Conservation (phyloP, 805 yeast genomes). For the Cyberlindnera euphorbiae region DNA sequence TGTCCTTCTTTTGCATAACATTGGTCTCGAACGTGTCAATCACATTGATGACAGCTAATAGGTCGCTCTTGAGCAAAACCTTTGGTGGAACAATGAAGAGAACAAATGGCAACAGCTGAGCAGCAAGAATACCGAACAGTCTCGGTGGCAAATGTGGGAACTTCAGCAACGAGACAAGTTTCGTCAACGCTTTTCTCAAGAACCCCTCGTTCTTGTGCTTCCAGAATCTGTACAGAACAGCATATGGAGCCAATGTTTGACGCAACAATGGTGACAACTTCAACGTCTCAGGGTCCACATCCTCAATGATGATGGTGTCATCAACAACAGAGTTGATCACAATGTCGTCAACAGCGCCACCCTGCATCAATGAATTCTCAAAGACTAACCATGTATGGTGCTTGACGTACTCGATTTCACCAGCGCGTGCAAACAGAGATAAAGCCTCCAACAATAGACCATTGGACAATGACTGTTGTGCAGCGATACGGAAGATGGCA, state of each 20-base stretch:
- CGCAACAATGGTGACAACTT: conserved; percentile 52
- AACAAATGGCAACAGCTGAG: conserved; percentile 45
- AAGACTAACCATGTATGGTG: conserved; percentile 55
- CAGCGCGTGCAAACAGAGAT: conserved; percentile 58
- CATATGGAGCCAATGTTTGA: conserved; percentile 70
- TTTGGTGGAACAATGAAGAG: conserved; percentile 19
- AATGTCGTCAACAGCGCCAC: conserved; percentile 51
- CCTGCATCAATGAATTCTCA: conserved; percentile 51
- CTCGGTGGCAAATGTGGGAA: conserved; percentile 51
- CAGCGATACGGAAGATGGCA: conserved; percentile 39
- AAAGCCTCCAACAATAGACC: conserved; percentile 51
- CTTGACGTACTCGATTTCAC: conserved; percentile 47
- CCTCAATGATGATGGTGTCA: conserved; percentile 27
- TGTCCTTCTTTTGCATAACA: conserved; percentile 5
- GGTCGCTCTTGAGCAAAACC: conserved; percentile 18
- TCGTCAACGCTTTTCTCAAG: conserved; percentile 26
- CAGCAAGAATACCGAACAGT: conserved; percentile 43
- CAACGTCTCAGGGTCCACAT: conserved; percentile 22
- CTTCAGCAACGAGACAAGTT: conserved; percentile 37
- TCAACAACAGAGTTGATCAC: conserved; percentile 48
- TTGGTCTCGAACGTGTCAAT: conserved; percentile 20
- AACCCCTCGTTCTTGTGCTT: conserved; percentile 28
- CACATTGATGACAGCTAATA: conserved; percentile 18
- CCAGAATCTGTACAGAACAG: conserved; percentile 50
- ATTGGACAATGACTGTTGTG: conserved; percentile 21